A percentile compares a stretch with the other conserved stretches of the same genome.
Evolutionary conservation across 208 protist species (phyloP).

Genomic region (Leishmania turanica): DNA sequence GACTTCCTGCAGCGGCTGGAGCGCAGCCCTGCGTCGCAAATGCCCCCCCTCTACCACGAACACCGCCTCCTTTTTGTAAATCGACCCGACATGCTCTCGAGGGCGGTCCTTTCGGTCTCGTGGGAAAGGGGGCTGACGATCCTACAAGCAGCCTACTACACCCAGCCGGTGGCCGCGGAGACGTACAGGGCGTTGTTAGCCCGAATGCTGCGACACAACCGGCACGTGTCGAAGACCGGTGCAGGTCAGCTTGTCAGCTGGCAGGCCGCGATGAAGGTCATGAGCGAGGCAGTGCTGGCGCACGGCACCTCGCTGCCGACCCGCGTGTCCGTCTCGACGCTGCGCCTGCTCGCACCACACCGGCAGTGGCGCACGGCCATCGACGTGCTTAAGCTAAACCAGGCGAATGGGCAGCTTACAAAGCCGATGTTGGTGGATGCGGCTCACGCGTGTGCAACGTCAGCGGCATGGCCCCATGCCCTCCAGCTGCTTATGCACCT

Average conservation of each 20-base stretch:
- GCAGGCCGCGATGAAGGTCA: constrained; percentile 61
- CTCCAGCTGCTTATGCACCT: constrained; percentile 60
- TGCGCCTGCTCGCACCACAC: constrained; percentile 76
- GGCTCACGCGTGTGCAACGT: constrained; percentile 62
- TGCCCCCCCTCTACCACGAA: constrained; percentile 80
- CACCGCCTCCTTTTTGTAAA: constrained; percentile 75
- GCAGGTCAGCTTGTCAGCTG: constrained; percentile 53
- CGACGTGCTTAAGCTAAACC: constrained; percentile 53
- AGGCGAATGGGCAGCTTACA: constrained; percentile 72
- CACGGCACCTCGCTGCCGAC: constrained; percentile 69
- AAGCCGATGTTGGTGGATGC: constrained; percentile 80
- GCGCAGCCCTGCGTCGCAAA: constrained; percentile 72
- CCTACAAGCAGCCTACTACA: constrained; percentile 75
- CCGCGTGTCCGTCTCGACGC: constrained; percentile 58
- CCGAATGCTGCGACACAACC: constrained; percentile 85
- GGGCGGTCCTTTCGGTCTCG: constrained; percentile 54
- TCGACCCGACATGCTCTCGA: constrained; percentile 78
- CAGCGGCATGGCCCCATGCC: constrained; percentile 49
- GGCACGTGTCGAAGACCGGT: constrained; percentile 38
- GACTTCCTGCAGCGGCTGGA: constrained; percentile 85
- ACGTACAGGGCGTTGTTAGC: constrained; percentile 76
- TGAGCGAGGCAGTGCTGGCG: constrained; percentile 63
- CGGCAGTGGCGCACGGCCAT: constrained; percentile 62
- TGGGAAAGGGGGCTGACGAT: constrained; percentile 72
- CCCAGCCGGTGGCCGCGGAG: constrained; percentile 54